phyloP scores from a whole-genome alignment of 805 yeast species.

The Wickerhamomyces canadensis region DNA sequence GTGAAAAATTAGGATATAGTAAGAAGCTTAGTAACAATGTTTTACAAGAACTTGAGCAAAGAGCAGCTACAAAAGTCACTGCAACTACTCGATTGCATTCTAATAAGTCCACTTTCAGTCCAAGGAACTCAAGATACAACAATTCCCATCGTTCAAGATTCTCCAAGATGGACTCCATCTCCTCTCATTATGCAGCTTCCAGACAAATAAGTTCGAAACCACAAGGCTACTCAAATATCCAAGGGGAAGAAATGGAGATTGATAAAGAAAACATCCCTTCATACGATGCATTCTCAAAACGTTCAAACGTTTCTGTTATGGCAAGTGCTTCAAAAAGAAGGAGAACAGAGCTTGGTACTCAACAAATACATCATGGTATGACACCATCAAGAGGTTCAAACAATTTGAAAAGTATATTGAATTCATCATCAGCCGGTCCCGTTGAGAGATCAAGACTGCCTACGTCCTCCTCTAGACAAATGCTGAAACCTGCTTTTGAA shows the following conservation, averaged over 20 bases:
- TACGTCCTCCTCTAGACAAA: slow-evolving; percentile 9
- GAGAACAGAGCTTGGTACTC: slow-evolving; percentile 14
- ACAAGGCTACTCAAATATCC: slow-evolving; percentile 1
- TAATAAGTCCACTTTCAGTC: slow-evolving; percentile 12
- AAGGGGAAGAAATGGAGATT: slow-evolving; percentile 13
- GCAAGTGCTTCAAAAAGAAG: slow-evolving; percentile 21
- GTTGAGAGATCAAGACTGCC: slow-evolving; percentile 4
- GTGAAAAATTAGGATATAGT: slow-evolving; percentile 25
- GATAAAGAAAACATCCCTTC: slow-evolving; percentile 21
- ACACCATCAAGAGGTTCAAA: slow-evolving; percentile 1
- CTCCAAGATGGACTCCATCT: slow-evolving; percentile 28
- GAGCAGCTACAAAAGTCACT: slow-evolving; percentile 24
- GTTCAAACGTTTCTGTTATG: slow-evolving; percentile 12
- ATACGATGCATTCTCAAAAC: slow-evolving; percentile 21
- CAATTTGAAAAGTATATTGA: slow-evolving; percentile 1
- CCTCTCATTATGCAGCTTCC: slow-evolving; percentile 26
- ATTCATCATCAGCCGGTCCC: not conserved
- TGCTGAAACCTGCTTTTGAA: not conserved
- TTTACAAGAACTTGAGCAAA: slow-evolving; percentile 27
- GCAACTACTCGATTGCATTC: slow-evolving; percentile 4
- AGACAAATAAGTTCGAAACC: slow-evolving; percentile 4
- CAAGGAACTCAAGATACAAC: slow-evolving; percentile 20
- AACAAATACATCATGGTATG: slow-evolving; percentile 7
- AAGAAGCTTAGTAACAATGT: slow-evolving; percentile 29
- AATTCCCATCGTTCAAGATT: slow-evolving; percentile 22